Percentiles rank a stretch among this genome's conserved stretches.
Evolutionary conservation across 1,139 yeast species (phyloP).

Genomic region (Sugiyamaella pinicola): DNA sequence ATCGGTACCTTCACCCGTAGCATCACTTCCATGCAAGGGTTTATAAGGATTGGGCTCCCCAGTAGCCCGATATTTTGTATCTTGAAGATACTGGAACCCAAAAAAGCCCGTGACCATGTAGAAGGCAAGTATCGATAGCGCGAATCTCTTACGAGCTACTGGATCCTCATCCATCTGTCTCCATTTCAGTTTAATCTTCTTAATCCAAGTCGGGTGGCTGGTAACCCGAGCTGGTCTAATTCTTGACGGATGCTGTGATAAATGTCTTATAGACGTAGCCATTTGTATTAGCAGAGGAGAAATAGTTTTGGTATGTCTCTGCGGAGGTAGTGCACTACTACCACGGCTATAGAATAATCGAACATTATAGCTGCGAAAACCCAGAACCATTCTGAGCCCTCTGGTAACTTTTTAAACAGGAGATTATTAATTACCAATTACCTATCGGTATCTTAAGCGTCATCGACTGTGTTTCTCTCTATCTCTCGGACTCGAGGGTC

Average conservation of each 20-base stretch:
- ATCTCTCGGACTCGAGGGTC: background rate
- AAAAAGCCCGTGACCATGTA: constrained; percentile 37
- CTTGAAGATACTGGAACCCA: constrained; percentile 40
- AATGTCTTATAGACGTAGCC: background rate
- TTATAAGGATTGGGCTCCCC: constrained; percentile 43
- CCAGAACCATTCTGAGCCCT: no score
- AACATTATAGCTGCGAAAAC: no score
- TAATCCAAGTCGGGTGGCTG: constrained; percentile 15
- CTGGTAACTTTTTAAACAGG: no score
- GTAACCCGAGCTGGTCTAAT: constrained; percentile 8
- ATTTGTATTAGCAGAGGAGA: background rate
- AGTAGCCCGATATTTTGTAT: constrained; percentile 43
- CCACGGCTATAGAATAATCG: no score
- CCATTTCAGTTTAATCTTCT: constrained; percentile 27
- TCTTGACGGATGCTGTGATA: constrained; percentile 1
- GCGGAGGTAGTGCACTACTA: background rate
- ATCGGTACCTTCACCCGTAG: constrained; percentile 25
- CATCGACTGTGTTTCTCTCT: background rate
- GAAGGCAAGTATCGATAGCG: constrained; percentile 30
- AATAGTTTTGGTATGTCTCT: no score
- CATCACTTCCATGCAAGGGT: constrained; percentile 23
- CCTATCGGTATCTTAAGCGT: no score
- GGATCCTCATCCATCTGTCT: constrained; percentile 30
- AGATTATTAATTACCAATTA: no score
- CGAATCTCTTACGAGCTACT: constrained; percentile 25